Evolutionary conservation across 1,139 yeast species (phyloP), one percentile per base, ranked within the genome.

Genomic region (Casaregolazyma suthepensis): DNA sequence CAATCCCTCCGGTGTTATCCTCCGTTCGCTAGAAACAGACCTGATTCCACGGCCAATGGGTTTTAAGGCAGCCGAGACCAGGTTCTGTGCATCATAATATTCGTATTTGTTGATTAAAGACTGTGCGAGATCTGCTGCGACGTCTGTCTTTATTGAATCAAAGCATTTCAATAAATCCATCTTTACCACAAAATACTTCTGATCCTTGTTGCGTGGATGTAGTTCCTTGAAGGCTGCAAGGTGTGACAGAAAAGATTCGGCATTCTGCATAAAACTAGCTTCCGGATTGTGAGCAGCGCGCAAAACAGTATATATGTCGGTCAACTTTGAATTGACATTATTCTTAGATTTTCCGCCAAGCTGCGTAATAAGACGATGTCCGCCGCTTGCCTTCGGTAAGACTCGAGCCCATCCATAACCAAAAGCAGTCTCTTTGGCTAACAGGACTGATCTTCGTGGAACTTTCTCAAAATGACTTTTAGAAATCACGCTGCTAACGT

Each of bases 91-190:
- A 9, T 44, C 52, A 31, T 49, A 49, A n/a, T 29, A 15, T 2
- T 43, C 29, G 3, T n/a, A 42, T 5, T 19, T 43, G 3, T 19
- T 15, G 18, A 62, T 50, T 7, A 68, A 57, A 5, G 53, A 51
- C 6, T 38, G 19, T 1, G 67, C 65, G 4, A 63, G 40, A 5
- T 54, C 48, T 29, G 51, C 45, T 5, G 85, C 77, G 53, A 73
- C 72, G 0, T 64, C 62, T 46, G 80, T 80, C 5, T 89, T 84
- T 18, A 91, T 73, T 3, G 83, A 79, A 63, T 93, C 98, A 65
- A 84, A 93, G 55, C 97, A 90, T 15, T 83, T 78, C 54, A 77
- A 76, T 63, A 88, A 82, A 65, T 93, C 99, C 64, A 89, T 86
- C 61, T 87, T 88, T 38, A 85, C 73, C 44, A 80, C 77, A 63